Conservation (phyloP, 495 filamentous ascomycete genomes). For the Neurospora terricola region DNA sequence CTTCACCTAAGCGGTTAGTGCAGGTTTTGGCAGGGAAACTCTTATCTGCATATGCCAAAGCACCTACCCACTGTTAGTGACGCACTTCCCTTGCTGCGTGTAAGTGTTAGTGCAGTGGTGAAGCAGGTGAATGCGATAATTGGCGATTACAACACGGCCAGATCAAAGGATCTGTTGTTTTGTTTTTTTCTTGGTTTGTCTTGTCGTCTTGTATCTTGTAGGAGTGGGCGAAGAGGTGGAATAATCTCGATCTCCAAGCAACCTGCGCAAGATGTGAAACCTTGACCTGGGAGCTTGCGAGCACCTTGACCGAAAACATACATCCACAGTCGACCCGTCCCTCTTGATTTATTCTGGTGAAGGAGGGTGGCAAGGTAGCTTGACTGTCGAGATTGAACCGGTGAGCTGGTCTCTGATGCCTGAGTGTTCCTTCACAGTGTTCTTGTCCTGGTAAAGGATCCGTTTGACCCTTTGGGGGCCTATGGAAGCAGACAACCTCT, state of each 20-base stretch:
- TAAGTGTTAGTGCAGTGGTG: not conserved
- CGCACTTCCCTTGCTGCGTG: not conserved
- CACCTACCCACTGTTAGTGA: not conserved
- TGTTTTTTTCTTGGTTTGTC: not conserved
- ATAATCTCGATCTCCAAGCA: not conserved
- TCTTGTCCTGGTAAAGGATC: not conserved
- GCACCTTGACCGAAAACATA: not conserved
- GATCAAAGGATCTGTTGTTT: not conserved
- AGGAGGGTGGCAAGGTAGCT: too few relatives aligned
- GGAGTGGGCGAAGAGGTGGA: not conserved
- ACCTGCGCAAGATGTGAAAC: not conserved
- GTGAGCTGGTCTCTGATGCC: too few relatives aligned
- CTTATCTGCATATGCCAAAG: not conserved
- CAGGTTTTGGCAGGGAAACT: not conserved
- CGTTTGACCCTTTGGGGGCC: too few relatives aligned
- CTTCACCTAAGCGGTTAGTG: not conserved
- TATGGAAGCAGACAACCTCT: not conserved
- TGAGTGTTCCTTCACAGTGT: constrained; percentile 4
- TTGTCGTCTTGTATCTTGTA: not conserved
- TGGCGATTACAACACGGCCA: not conserved
- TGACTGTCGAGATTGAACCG: too few relatives aligned
- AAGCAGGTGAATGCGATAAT: not conserved
- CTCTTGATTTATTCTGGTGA: too few relatives aligned
- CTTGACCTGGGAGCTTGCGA: not conserved
- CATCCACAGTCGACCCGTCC: not conserved